Evolutionary conservation across 768 basidiomycete species (phyloP), one percentile per base, ranked within the genome.

Genomic region (Strobilomyces dryophilus): DNA sequence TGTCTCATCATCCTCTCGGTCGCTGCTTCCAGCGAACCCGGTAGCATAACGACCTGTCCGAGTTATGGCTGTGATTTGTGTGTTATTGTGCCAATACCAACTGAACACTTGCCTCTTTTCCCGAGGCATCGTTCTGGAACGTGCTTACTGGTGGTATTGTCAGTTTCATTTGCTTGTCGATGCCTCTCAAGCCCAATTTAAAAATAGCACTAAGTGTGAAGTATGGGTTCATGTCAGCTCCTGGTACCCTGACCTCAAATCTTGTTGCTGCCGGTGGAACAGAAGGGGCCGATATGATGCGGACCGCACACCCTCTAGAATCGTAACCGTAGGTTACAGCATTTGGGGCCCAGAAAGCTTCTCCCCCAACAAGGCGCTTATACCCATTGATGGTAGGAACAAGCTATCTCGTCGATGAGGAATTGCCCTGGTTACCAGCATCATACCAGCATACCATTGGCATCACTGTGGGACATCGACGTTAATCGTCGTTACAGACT

Each of bases 161-260:
- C 40, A 98, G 70, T 12, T 74, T 56, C 54, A 89, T 68, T 67
- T 87, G 81, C 72, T 85, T 87, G 70, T 84, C 79, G 51, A 99
- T 92, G 2, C 97, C 97, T 53, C 92, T 79, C 26, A 97, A 65
- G 9, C 97, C 97, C 27, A 95, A 74, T 18, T 82, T 76, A 68
- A 98, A 92, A 56, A 98, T 87, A 4, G 95, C 87, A 45, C 89
- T 85, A 41, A 98, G 73, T 0, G 93, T 83, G 58, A 88, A 92
- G 71, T 94, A 90, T 1, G 93, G 90, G 71, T 95, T 94, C 82
- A 98, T 92, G 65, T 99, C 97, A 36, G 97, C 97, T 24, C 97
- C 97, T 1, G 97, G 95, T 17, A 98, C 83, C 49, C 97, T 87
- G 14, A 99, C 74, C 74, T 99, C 97, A 62, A 99, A 81, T 45